These are phyloP conservation scores for Dendrobium nobile DNA, from an alignment of 106 monocot species.

Conservation along the genomic window DNA sequence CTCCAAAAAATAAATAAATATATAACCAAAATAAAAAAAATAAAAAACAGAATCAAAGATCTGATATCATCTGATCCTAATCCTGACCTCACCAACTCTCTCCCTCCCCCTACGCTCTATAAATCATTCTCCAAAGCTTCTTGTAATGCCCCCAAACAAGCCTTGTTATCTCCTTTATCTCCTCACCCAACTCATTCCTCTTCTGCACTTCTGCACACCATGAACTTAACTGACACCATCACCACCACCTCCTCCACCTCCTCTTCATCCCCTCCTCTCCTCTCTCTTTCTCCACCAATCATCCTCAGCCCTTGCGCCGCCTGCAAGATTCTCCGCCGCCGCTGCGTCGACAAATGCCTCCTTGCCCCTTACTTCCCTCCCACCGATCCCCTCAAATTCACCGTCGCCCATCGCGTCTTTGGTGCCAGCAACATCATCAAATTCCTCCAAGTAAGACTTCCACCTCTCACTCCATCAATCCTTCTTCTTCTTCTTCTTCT, in stretches of 20 bases:
- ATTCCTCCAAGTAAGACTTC: constrained; percentile 25
- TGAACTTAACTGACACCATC: background rate
- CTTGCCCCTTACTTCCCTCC: constrained; percentile 64
- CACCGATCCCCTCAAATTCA: constrained; percentile 45
- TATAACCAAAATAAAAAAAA: background rate
- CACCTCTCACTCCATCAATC: background rate
- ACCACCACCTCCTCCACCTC: constrained; percentile 14
- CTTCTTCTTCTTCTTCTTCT: background rate
- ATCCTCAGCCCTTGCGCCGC: constrained; percentile 42
- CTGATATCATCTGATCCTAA: background rate
- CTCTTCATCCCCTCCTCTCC: background rate
- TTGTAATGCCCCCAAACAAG: background rate
- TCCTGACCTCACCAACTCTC: constrained; percentile 1
- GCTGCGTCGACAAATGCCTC: constrained; percentile 45
- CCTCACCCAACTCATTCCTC: background rate
- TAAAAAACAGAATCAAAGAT: background rate
- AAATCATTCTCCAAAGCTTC: background rate
- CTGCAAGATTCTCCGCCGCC: constrained; percentile 56
- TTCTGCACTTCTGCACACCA: background rate
- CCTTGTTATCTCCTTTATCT: background rate
- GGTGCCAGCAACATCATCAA: constrained; percentile 73
- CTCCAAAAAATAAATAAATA: no score
- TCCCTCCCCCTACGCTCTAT: background rate
- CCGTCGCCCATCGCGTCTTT: constrained; percentile 52
- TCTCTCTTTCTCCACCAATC: constrained; percentile 10